Evolutionary conservation across 2,329 filamentous ascomycete genomes (phyloP).

Genomic region (Davidsoniella virescens): DNA sequence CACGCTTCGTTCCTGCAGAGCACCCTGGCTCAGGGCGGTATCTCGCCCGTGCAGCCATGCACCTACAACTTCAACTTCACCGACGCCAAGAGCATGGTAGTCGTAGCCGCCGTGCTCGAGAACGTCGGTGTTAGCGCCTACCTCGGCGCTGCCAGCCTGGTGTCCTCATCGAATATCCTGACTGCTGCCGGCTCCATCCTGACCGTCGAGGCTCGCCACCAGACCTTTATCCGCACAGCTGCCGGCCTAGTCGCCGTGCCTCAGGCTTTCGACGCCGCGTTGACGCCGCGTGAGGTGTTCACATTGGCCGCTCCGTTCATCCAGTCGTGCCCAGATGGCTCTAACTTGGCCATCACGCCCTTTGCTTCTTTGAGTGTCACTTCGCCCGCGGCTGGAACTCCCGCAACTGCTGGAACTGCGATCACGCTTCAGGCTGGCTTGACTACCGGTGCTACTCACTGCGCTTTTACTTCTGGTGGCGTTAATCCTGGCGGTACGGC

Average conservation of each 20-base stretch:
- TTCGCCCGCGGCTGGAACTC: slow-evolving; percentile 24
- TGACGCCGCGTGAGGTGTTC: slow-evolving; percentile 54
- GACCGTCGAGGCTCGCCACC: slow-evolving; percentile 57
- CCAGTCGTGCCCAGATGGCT: slow-evolving; percentile 49
- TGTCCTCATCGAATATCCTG: slow-evolving; percentile 43
- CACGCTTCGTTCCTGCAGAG: slow-evolving; percentile 29
- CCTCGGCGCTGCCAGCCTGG: slow-evolving; percentile 51
- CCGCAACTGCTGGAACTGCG: slow-evolving; percentile 20
- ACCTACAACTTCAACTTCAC: slow-evolving; percentile 57
- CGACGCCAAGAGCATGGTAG: slow-evolving; percentile 49
- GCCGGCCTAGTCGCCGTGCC: slow-evolving; percentile 43
- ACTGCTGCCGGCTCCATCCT: slow-evolving; percentile 53
- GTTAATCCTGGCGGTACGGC: slow-evolving; percentile 38
- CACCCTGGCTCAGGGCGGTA: slow-evolving; percentile 44
- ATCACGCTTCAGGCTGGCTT: slow-evolving; percentile 35
- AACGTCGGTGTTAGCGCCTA: slow-evolving; percentile 59
- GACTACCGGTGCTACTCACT: slow-evolving; percentile 37
- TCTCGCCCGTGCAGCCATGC: slow-evolving; percentile 51
- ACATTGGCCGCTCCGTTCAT: slow-evolving; percentile 61
- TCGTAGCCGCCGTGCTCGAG: slow-evolving; percentile 53
- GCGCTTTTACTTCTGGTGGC: slow-evolving; percentile 50
- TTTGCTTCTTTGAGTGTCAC: slow-evolving; percentile 42
- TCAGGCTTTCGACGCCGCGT: slow-evolving; percentile 52
- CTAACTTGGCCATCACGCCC: slow-evolving; percentile 43
- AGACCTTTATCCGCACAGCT: slow-evolving; percentile 52